A percentile compares a stretch with the other conserved stretches of the same genome.
Evolutionary conservation across 768 basidiomycete genomes (phyloP).

Genomic region (Rhizopogon rudus): DNA sequence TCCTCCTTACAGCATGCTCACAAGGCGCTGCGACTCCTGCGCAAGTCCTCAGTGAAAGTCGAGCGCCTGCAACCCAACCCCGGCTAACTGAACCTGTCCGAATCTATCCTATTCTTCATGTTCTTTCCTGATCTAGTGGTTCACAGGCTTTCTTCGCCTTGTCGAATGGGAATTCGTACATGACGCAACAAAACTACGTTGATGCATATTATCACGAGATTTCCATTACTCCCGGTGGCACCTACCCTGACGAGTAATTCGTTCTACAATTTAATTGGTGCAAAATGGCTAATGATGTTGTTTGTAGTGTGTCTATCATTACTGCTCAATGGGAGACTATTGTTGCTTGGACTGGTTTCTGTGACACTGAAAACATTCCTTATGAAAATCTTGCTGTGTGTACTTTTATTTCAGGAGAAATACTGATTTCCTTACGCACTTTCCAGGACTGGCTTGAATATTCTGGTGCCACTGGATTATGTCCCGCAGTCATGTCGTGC

Average conservation of each 20-base stretch:
- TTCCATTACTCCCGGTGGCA: slow-evolving; percentile 13
- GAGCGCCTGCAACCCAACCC: slow-evolving; percentile 13
- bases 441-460: slow-evolving; percentile 20
- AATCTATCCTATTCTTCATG: not conserved
- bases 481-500: slow-evolving; percentile 13
- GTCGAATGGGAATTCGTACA: slow-evolving; percentile 14
- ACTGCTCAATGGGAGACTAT: slow-evolving; percentile 12
- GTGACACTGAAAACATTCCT: slow-evolving; percentile 17
- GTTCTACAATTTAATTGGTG: not conserved
- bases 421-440: not conserved
- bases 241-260: slow-evolving; percentile 13
- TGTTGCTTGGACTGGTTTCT: slow-evolving; percentile 19
- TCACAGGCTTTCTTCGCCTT: slow-evolving; percentile 13
- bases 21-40: slow-evolving; percentile 1
- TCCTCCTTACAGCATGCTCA: slow-evolving; percentile 15
- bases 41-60: slow-evolving; percentile 1
- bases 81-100: slow-evolving; percentile 12
- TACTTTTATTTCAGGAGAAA: not conserved
- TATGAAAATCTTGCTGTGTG: slow-evolving; percentile 16
- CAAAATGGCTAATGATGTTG: not conserved
- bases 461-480: slow-evolving; percentile 14
- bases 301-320: slow-evolving; percentile 4
- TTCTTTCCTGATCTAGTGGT: not conserved
- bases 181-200: slow-evolving; percentile 18
- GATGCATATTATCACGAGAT: slow-evolving; percentile 16